Evolutionary conservation across 805 yeast genomes (phyloP), one percentile per base, ranked within the genome.

Genomic region (Candida ulmi): DNA sequence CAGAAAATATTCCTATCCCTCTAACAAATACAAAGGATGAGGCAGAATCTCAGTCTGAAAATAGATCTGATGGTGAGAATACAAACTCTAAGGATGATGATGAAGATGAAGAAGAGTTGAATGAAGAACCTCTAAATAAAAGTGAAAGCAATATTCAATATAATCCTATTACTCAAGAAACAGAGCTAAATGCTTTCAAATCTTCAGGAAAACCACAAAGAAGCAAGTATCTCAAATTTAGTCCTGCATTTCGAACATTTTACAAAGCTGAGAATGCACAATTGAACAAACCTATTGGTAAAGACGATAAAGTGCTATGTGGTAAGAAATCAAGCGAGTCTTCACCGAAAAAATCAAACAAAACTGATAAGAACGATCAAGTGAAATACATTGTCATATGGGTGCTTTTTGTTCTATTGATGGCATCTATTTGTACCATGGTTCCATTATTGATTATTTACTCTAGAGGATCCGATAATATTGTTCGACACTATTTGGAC

Each of bases 391-490:
- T 51, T 11, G 28, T 41, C 1, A 47, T 53, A 24, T 53, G 59
- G 58, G 27, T 34, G 3, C 35, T 55, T 15, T 35, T 48, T 33
- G 44, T 48, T 3, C 18, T 43, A 2, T 35, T 55, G 18, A 41
- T 53, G 41, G 33, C 39, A 6, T 13, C 43, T 4, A 12, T 51
- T 3, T 50, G 54, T 34, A 30, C 41, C 0, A 43, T 46, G 21
- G 32, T 50, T 30, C 58, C 58, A 3, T 36, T 50, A 11, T n/a
- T 45, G 4, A 47, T 61, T 2, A 46, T 61, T 2, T 53, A 58
- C 18, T 45, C 62, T 1, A 47, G 55, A 27, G 73, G 72, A 0
- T 61, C 68, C 1, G 57, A 50, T 31, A 21, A 36, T 1, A 39
- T 55, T 5, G 60, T 61, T 3, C 33, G 37, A 16, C 53, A 43